Evolutionary conservation across 306 rosid genomes (phyloP).

Genomic region (Cotoneaster glaucophyllus): DNA sequence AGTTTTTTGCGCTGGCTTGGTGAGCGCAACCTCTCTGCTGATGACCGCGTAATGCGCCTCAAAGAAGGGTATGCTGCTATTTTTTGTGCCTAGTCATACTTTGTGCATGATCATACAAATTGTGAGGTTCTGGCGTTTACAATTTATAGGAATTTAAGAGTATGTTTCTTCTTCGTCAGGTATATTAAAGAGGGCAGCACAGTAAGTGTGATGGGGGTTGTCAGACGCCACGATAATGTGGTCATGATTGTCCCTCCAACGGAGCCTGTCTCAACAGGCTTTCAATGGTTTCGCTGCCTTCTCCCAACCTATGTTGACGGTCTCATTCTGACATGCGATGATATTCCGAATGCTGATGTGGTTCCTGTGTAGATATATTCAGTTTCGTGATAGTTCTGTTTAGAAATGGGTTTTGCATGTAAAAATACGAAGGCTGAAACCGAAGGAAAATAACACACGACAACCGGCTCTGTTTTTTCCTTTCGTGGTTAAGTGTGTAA

Average conservation of each 20-base stretch:
- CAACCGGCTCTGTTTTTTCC: constrained; percentile 16
- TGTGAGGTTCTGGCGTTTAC: background rate
- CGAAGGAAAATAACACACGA: constrained; percentile 10
- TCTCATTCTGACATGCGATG: constrained; percentile 74
- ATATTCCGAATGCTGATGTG: constrained; percentile 68
- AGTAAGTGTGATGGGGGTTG: constrained; percentile 93
- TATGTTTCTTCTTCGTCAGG: constrained; percentile 32
- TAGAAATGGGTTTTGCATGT: constrained; percentile 19
- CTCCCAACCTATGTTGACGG: constrained; percentile 80
- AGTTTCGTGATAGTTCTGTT: constrained; percentile 10
- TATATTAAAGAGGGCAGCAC: constrained; percentile 96
- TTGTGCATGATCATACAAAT: background rate
- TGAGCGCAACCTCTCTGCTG: constrained; percentile 76
- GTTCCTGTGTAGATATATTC: constrained; percentile 62
- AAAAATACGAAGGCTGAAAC: constrained; percentile 27
- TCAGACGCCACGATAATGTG: constrained; percentile 83
- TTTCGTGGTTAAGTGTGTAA: constrained; percentile 31
- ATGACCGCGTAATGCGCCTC: constrained; percentile 84
- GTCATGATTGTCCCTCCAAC: constrained; percentile 85
- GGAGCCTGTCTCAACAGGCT: constrained; percentile 79
- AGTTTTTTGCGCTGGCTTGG: constrained; percentile 82
- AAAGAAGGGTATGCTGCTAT: constrained; percentile 77
- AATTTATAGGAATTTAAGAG: background rate
- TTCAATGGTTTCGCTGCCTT: constrained; percentile 83
- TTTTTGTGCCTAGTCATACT: background rate